Evolutionary conservation across 1,284 basidiomycete species (phyloP).

Genomic region (Caloboletus inedulis): DNA sequence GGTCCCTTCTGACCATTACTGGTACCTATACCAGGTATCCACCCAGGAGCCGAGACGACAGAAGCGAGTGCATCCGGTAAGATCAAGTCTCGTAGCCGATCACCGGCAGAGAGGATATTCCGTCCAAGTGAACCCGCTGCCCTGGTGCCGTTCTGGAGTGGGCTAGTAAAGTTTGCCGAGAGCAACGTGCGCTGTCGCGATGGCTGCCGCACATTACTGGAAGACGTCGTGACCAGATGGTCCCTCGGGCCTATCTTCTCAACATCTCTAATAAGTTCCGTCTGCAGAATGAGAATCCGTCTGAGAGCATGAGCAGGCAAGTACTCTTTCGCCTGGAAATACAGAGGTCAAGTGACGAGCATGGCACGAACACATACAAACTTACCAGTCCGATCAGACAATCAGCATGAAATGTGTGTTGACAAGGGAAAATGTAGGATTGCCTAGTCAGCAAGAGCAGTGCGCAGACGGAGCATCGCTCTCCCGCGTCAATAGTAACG

Average conservation of each 20-base stretch:
- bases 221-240: slow-evolving; percentile 35
- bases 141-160: slow-evolving; percentile 56
- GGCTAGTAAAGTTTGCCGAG: slow-evolving; percentile 65
- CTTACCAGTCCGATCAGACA: slow-evolving; percentile 88
- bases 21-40: slow-evolving; percentile 60
- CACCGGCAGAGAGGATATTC: slow-evolving; percentile 84
- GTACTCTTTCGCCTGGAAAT: slow-evolving; percentile 80
- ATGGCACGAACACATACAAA: background rate
- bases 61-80: slow-evolving; percentile 86
- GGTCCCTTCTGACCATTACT: slow-evolving; percentile 45
- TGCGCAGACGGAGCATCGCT: slow-evolving; percentile 83
- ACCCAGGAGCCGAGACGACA: slow-evolving; percentile 61
- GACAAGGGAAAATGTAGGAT: slow-evolving; percentile 98
- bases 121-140: slow-evolving; percentile 68
- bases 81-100: slow-evolving; percentile 85
- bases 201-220: slow-evolving; percentile 42
- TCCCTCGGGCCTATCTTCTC: slow-evolving; percentile 37
- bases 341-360: slow-evolving; percentile 7
- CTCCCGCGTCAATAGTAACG: slow-evolving; percentile 86
- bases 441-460: slow-evolving; percentile 79
- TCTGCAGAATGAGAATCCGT: slow-evolving; percentile 81
- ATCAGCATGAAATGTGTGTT: slow-evolving; percentile 94
- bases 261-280: slow-evolving; percentile 66
- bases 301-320: slow-evolving; percentile 78
- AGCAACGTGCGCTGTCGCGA: slow-evolving; percentile 62